Evolutionary conservation across 768 basidiomycete species (phyloP), one percentile per base, ranked within the genome.

Genomic region (Chiua virens): DNA sequence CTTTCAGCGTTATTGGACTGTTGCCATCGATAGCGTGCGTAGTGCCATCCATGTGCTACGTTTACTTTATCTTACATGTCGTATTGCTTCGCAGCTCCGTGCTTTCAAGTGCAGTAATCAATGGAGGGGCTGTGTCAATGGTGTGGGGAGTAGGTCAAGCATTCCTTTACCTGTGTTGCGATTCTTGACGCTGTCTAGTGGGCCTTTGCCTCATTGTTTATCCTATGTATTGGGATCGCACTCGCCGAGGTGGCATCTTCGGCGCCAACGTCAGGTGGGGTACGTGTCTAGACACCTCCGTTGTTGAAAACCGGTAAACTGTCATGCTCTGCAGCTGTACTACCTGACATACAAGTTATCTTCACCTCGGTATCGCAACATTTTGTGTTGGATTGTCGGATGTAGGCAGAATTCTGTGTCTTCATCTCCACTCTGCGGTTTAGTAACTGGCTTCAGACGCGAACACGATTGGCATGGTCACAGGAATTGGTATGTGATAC

Each of bases 311-410:
- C n/a, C 4, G 3, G 9, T 27, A 8, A 28, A 15, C 42, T 13
- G 39, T 20, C 22, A 8, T 22, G 6, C 28, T n/a, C 9, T n/a
- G 18, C 27, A 82, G 75, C 65, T 84, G 14, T 85, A 86, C 60
- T 86, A 80, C 61, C 83, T 85, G 81, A 82, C 85, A 0, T 79
- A 83, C 56, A 74, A 72, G 1, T 62, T 81, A 9, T 77, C 80
- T 0, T 78, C 81, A 1, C 78, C 79, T 2, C 62, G 75, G 37
- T 85, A 76, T 69, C 72, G 79, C n/a, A 79, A 79, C 52, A 61
- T 86, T 8, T 73, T 86, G 18, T 77, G 80, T 18, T 86, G 84
- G 85, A 73, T 85, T 39, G 84, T 85, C 6, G 85, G 84, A 35
- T 85, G 82, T 85, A 53, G n/a, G 79, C 68, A 9, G 1, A 27